Percentiles rank a stretch among this genome's conserved stretches.
Conservation (phyloP, 352 stramenopile species). For the Phytophthora pinifolia region DNA sequence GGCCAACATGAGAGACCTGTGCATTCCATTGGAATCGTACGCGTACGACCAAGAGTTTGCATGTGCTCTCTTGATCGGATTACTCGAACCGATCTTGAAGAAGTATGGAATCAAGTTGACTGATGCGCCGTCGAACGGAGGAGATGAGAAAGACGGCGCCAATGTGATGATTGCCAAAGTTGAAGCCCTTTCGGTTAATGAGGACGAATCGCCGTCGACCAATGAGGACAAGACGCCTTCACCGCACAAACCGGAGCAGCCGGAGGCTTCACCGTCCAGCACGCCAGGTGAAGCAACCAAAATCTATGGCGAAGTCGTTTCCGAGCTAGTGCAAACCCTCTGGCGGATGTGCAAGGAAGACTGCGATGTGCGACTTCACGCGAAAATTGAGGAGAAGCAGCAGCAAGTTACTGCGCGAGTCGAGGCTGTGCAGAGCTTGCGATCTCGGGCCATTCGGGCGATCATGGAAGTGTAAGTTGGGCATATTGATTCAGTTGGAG, state of each 20-base stretch:
- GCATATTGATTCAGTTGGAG: background rate
- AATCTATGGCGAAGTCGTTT: conserved; percentile 73
- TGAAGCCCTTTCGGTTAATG: conserved; percentile 17
- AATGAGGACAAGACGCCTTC: conserved; percentile 21
- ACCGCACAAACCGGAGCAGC: conserved; percentile 10
- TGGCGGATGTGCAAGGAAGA: conserved; percentile 58
- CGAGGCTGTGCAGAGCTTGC: conserved; percentile 61
- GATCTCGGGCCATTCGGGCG: conserved; percentile 45
- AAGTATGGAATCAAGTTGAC: conserved; percentile 61
- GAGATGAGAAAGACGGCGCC: conserved; percentile 1
- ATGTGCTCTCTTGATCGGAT: conserved; percentile 63
- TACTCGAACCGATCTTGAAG: conserved; percentile 73
- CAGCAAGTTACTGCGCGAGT: conserved; percentile 65
- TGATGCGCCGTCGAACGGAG: conserved; percentile 8
- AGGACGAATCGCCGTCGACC: conserved; percentile 1
- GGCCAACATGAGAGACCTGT: conserved; percentile 77
- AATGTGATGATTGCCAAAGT: background rate
- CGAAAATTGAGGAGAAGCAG: conserved; percentile 84
- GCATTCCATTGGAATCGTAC: conserved; percentile 82
- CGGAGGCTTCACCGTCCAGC: conserved; percentile 11
- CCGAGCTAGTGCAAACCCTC: conserved; percentile 66
- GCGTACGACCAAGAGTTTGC: conserved; percentile 81
- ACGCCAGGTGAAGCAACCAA: conserved; percentile 26
- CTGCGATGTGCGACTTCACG: conserved; percentile 52
- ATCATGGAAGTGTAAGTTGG: conserved; percentile 68